Conservation (phyloP, 352 stramenopile species). For the Globisporangium paroecandrum region DNA sequence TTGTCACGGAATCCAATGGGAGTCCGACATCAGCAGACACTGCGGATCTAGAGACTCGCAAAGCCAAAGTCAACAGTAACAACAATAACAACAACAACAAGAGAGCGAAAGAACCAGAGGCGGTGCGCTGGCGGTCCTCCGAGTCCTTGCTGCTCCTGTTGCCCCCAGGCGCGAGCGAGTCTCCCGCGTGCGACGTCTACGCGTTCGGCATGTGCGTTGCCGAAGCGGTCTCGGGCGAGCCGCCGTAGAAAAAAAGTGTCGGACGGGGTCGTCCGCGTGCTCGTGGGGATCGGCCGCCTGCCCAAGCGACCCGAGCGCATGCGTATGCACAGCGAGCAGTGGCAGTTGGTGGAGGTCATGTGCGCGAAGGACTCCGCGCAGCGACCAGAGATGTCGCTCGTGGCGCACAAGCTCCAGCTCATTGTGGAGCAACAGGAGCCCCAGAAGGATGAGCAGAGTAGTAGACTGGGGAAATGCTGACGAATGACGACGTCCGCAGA, state of each 20-base stretch:
- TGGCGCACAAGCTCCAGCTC: not conserved
- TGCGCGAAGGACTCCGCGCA: not conserved
- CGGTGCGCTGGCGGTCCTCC: not conserved
- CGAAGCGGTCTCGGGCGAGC: not conserved
- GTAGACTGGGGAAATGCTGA: not conserved
- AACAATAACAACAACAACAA: not conserved
- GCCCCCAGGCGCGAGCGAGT: not conserved
- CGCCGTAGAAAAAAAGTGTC: not conserved
- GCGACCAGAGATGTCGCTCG: not conserved
- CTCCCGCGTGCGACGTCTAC: not conserved
- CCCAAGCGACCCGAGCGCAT: not conserved
- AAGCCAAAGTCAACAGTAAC: too few relatives aligned
- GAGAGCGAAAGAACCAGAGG: not conserved
- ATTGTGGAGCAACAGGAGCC: not conserved
- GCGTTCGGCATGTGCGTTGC: slow-evolving; percentile 5
- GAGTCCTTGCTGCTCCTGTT: not conserved
- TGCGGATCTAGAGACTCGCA: not conserved
- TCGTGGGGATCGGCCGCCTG: slow-evolving; percentile 5
- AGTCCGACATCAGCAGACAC: not conserved
- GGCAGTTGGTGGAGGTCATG: not conserved
- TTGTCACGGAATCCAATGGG: not conserved
- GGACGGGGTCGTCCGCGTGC: not conserved
- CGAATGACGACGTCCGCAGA: not conserved
- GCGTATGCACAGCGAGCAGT: not conserved
- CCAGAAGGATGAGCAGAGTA: not conserved